Evolutionary conservation across 2,329 filamentous ascomycete species (phyloP), one percentile per base, ranked within the genome.

Genomic region (Elsinoe necatrix): DNA sequence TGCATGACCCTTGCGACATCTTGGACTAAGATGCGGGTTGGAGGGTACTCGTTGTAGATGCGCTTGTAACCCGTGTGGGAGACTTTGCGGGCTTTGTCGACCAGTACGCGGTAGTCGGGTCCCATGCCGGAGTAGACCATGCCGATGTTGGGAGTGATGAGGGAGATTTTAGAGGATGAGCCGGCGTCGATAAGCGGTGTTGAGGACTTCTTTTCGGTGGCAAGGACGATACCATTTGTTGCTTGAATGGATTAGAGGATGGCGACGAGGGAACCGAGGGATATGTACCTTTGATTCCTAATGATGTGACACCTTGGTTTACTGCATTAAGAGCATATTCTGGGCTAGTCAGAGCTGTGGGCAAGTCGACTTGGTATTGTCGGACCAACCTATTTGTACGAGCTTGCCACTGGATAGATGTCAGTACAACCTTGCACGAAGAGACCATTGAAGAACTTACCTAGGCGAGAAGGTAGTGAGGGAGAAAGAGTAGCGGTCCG

Each of bases 51-150:
- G 77, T 98, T 98, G 80, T 98, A 98, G 78, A 98, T 91, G 73
- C 93, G 89, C 83, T 98, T 98, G 84, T 98, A 98, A 73, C 85
- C 87, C 48, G 93, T 95, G 77, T 98, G 93, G 57, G 91, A 95
- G 64, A 96, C 93, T 76, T 97, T 98, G 70, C 93, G 90, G 65
- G 93, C 93, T 74, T 91, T 92, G 79, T 98, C 93, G 66, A 97
- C 93, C 56, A 98, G 82, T 58, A 98, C 89, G 73, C 93, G 85
- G 78, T 97, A 98, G 75, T 98, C 93, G 59, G 93, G 93, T 27
- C 93, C 92, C 93, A 98, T 98, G 71, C 93, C 93, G 54, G 90
- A 91, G 78, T 98, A 98, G 67, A 98, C 93, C 89, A 97, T 96
- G 72, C 93, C 93, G 73, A 98, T 97, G 80, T 98, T 93, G 68